Evolutionary conservation across 1,284 basidiomycete species (phyloP).

Genomic region (Ceratobasidium sp.): DNA sequence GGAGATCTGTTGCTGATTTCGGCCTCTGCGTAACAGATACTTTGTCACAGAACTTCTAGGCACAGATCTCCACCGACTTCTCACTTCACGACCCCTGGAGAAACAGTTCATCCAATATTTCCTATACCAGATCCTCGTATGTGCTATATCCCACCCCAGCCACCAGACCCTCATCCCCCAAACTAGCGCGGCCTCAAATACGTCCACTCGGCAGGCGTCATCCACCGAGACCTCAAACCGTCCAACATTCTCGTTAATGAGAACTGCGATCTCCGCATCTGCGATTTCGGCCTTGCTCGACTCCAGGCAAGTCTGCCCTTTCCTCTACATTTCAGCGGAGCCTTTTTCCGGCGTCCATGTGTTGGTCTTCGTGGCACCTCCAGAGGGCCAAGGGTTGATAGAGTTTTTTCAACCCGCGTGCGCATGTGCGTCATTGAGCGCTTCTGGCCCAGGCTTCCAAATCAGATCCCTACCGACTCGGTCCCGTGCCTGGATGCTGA

Average conservation of each 20-base stretch:
- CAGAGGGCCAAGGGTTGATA: slow-evolving; percentile 16
- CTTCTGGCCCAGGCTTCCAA: slow-evolving; percentile 42
- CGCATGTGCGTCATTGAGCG: slow-evolving; percentile 44
- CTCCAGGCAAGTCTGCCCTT: slow-evolving; percentile 50
- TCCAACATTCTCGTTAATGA: slow-evolving; percentile 99
- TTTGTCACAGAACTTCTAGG: slow-evolving; percentile 99
- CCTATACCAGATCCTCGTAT: slow-evolving; percentile 94
- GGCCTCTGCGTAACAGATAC: slow-evolving; percentile 66
- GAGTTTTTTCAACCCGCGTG: background rate
- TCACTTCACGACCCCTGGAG: slow-evolving; percentile 95
- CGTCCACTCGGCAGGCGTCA: slow-evolving; percentile 98
- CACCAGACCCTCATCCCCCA: background rate
- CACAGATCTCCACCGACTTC: slow-evolving; percentile 95
- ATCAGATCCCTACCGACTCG: background rate
- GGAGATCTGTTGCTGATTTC: background rate
- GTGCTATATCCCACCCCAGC: background rate
- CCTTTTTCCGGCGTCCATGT: too few species aligned
- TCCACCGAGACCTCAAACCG: slow-evolving; percentile 98
- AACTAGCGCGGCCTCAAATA: slow-evolving; percentile 94
- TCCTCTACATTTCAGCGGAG: background rate
- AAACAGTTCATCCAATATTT: slow-evolving; percentile 99
- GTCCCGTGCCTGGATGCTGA: slow-evolving; percentile 19
- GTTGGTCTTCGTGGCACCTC: background rate
- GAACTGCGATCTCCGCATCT: slow-evolving; percentile 99
- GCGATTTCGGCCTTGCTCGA: slow-evolving; percentile 97